Evolutionary conservation across 805 yeast species (phyloP).

Genomic region (Candida coquimbonensis): DNA sequence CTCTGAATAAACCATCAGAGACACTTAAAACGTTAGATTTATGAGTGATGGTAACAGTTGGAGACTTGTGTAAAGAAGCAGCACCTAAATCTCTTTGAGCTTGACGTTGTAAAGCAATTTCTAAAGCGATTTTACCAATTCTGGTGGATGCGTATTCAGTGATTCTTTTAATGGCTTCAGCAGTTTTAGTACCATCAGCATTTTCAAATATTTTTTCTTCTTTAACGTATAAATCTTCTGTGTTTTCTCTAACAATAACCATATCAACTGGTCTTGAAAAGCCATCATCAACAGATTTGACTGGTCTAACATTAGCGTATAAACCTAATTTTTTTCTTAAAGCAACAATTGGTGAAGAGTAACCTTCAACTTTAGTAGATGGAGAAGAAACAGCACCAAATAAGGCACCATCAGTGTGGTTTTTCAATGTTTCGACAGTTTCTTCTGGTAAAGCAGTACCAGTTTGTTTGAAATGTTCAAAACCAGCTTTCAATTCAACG

Average conservation of each 20-base stretch:
- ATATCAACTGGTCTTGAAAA: constrained; percentile 83
- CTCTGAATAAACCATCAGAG: constrained; percentile 94
- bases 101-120: constrained; percentile 89
- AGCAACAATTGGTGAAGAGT: constrained; percentile 98
- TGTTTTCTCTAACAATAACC: constrained; percentile 97
- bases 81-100: constrained; percentile 60
- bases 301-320: constrained; percentile 97
- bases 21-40: constrained; percentile 91
- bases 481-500: constrained; percentile 87
- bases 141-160: constrained; percentile 77
- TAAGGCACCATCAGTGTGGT: constrained; percentile 91
- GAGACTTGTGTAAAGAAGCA: constrained; percentile 42
- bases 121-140: constrained; percentile 87
- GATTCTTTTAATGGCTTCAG: constrained; percentile 97
- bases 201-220: constrained; percentile 74
- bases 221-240: constrained; percentile 95
- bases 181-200: constrained; percentile 80
- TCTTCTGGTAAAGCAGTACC: constrained; percentile 94
- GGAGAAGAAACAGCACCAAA: constrained; percentile 98
- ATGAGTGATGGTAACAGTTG: constrained; percentile 87
- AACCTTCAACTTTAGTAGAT: constrained; percentile 87
- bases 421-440: constrained; percentile 70
- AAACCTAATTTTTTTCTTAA: constrained; percentile 90
- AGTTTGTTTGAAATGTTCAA: constrained; percentile 87
- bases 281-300: constrained; percentile 80